A percentile compares a stretch with the other conserved stretches of the same genome.
Evolutionary conservation across 2,329 filamentous ascomycete species (phyloP).

Genomic region (Myriosclerotinia scirpicola): DNA sequence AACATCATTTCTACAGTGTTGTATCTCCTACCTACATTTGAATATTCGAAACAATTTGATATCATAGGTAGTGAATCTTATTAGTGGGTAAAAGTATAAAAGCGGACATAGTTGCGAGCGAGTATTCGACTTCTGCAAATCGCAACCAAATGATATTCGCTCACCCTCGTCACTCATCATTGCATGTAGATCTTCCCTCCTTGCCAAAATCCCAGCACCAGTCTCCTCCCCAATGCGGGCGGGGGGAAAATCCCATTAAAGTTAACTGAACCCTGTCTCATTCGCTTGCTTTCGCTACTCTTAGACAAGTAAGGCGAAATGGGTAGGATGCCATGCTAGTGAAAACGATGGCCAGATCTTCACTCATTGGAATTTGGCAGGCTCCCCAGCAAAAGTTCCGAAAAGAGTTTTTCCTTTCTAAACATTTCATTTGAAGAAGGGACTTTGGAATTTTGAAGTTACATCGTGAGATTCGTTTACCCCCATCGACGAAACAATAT

Average conservation of each 20-base stretch:
- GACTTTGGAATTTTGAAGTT: conserved; percentile 14
- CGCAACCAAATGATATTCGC: conserved; percentile 2
- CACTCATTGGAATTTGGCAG: conserved; percentile 7
- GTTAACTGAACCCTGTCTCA: conserved; percentile 11
- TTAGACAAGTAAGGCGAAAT: conserved; percentile 20
- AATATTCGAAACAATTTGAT: not conserved
- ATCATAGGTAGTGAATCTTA: conserved; percentile 3
- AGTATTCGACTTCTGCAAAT: not conserved
- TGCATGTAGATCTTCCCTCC: conserved; percentile 9
- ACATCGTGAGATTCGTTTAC: conserved; percentile 15
- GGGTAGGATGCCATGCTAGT: not conserved
- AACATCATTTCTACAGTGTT: not conserved
- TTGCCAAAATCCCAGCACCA: conserved; percentile 1
- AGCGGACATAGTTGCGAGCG: conserved; percentile 5
- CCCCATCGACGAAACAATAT: conserved; percentile 7
- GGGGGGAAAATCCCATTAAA: conserved; percentile 15
- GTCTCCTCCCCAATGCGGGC: conserved; percentile 13
- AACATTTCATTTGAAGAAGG: conserved; percentile 11
- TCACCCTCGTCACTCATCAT: not conserved
- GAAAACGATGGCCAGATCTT: conserved; percentile 19
- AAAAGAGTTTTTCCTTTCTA: conserved; percentile 14
- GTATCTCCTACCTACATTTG: not conserved
- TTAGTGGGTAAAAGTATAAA: not conserved
- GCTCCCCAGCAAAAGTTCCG: not conserved
- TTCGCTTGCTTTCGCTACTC: conserved; percentile 22